Evolutionary conservation across 2,329 filamentous ascomycete species (phyloP), one percentile per base, ranked within the genome.

Genomic region (Hymenotorrendiella dingleyae): DNA sequence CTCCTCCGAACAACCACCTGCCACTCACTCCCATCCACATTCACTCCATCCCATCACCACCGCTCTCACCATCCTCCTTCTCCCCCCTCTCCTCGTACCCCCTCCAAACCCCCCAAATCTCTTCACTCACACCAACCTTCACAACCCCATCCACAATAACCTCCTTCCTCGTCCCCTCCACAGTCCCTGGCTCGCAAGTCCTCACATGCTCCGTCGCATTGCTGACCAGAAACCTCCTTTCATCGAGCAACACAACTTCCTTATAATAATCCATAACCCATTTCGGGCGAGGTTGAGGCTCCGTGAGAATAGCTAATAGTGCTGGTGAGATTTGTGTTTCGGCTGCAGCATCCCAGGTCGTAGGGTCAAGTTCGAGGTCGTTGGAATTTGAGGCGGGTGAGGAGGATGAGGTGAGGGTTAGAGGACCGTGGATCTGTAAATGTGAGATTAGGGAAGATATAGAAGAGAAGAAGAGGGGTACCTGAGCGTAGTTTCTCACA

Each of bases 261-360:
- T 41, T 26, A 28, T 56, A 56, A 36, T 58, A 58, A 6, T 42
- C 47, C 30, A 46, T 17, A 11, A 50, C 52, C 54, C 54, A 55
- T 36, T 42, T 42, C 7, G 47, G 49, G 4, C 42, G 27, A 9
- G 37, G 16, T n/a, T 29, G 12, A 1, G 34, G 26, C 4, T 28
- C 32, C 1, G 17, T 24, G 17, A 40, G 7, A 22, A n/a, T 19
- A 2, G 22, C 36, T 0, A 28, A 17, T n/a, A 44, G 42, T 6
- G 19, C n/a, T 14, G 27, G n/a, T 3, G 35, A 21, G 12, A 43
- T 16, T 16, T 40, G 36, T 9, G 47, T 42, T 8, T 35, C 47
- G 9, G 42, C 52, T 14, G 45, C 46, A 26, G 50, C 52, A 21
- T 43, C 35, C 36, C 40, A 53, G 3, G 22, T 14, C n/a, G 24